Evolutionary conservation across 108 stramenopile species (phyloP), one percentile per base, ranked within the genome.

Genomic region (Stephanodiscus minutulus): DNA sequence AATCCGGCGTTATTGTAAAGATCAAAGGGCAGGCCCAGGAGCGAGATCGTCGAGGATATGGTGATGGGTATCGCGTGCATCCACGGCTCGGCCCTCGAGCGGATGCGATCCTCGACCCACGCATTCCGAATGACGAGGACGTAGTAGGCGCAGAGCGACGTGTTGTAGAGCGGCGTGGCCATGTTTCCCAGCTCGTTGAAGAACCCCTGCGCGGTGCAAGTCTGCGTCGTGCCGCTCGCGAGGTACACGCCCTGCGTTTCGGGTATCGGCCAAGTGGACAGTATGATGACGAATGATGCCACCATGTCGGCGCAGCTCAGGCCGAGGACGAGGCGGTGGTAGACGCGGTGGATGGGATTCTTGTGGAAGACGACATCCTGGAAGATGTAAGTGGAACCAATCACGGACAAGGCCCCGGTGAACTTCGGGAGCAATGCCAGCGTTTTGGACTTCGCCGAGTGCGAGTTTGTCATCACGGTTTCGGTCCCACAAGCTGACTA

Each of bases 201-300:
- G 62, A 80, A 80, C 33, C 79, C 79, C 68, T 80, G 79, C 12
- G 79, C 79, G 20, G 79, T 74, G 52, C 79, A 80, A 8, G 79
- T 80, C 21, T 50, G 60, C 37, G 70, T 72, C 41, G 73, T 80
- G 10, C 79, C 79, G 46, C 67, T 69, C 28, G 79, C 79, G n/a
- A 74, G 68, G 36, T 60, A 80, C 13, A 62, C 73, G 17, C 79
- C 79, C 61, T 59, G 47, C 2, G 68, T 80, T 41, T 50, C 60
- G 31, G 84, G 84, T 31, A 79, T 78, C 3, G 81, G 81, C 81
- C 71, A 82, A 3, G 84, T 78, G 7, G 81, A 73, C 27, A 85
- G 33, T 39, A 73, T 63, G 28, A 69, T 78, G 18, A 61, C 59
- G 4, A 76, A 41, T 8, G 82, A 83, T 12, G 70, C 79, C 13